A percentile compares a stretch with the other conserved stretches of the same genome.
These are phyloP conservation scores for Puccinia sorghi DNA, from an alignment of 1,284 basidiomycete genomes.

Conservation along the genomic window DNA sequence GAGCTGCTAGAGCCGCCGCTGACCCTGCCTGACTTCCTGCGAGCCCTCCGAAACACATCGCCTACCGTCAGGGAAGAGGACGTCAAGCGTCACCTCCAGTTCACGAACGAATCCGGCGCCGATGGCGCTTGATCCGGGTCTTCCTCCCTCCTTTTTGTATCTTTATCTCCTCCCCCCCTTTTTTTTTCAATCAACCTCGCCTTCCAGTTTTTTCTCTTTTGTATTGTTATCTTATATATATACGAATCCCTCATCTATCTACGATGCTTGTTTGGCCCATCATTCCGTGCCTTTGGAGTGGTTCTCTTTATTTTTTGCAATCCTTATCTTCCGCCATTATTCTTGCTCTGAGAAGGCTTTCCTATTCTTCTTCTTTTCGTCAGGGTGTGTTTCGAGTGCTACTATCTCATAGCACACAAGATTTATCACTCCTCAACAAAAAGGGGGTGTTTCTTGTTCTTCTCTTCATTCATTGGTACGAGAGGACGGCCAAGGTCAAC, in stretches of 20 bases:
- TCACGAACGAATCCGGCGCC: conserved; percentile 74
- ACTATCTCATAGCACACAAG: too few species aligned
- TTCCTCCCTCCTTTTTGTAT: not conserved
- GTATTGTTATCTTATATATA: conserved; percentile 1
- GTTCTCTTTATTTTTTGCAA: too few species aligned
- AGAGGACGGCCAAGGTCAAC: too few species aligned
- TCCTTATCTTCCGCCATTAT: too few species aligned
- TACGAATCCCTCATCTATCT: not conserved
- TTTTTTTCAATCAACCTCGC: not conserved
- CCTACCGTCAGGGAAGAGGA: conserved; percentile 89
- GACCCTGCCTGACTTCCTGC: conserved; percentile 78
- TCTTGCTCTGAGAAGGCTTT: too few species aligned
- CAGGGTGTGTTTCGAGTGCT: too few species aligned
- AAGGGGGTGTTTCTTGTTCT: too few species aligned
- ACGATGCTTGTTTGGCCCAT: too few species aligned
- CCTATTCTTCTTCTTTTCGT: too few species aligned
- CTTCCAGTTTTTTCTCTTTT: not conserved
- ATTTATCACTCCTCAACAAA: too few species aligned
- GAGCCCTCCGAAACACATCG: conserved; percentile 75
- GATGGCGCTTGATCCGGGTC: conserved; percentile 51
- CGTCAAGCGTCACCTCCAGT: conserved; percentile 84
- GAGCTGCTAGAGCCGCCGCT: conserved; percentile 84
- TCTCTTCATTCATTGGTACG: too few species aligned
- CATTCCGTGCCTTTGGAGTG: too few species aligned
- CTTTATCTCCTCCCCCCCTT: not conserved